Conservation (phyloP, 495 filamentous ascomycete species). For the Penicillium verhagenii region DNA sequence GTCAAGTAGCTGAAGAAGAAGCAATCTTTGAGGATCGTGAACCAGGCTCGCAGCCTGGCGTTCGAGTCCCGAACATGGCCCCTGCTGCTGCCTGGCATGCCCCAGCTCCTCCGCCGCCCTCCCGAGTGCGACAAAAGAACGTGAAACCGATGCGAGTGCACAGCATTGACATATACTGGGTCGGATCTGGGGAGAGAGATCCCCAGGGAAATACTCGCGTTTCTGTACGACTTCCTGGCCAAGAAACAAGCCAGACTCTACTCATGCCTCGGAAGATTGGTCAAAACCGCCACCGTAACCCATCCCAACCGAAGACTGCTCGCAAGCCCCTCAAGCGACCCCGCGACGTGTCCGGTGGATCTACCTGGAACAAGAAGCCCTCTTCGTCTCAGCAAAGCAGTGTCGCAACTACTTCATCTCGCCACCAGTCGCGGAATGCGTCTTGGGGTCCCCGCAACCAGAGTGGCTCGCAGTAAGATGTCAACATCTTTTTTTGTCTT, state of each 20-base stretch:
- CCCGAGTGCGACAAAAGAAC: constrained; percentile 33
- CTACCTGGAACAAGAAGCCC: constrained; percentile 31
- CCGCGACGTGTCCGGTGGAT: background rate
- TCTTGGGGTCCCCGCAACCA: constrained; percentile 32
- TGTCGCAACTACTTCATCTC: constrained; percentile 25
- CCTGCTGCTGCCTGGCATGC: constrained; percentile 52
- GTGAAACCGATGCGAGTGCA: constrained; percentile 41
- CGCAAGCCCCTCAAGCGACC: background rate
- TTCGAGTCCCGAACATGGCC: constrained; percentile 62
- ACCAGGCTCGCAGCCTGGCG: constrained; percentile 70
- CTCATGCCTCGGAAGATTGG: constrained; percentile 32
- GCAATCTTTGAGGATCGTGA: constrained; percentile 83
- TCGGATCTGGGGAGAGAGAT: constrained; percentile 40
- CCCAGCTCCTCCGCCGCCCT: constrained; percentile 40
- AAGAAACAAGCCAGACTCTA: constrained; percentile 26
- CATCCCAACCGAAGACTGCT: constrained; percentile 25
- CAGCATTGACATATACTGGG: constrained; percentile 35
- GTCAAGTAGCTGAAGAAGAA: constrained; percentile 71
- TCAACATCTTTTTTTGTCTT: constrained; percentile 1
- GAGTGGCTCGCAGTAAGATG: constrained; percentile 23
- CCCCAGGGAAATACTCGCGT: constrained; percentile 31
- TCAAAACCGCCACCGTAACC: constrained; percentile 24
- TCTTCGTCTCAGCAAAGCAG: constrained; percentile 25
- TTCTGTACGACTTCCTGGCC: constrained; percentile 38
- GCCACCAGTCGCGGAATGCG: constrained; percentile 31